Conservation (phyloP, 208 protist species). For the Acanthamoeba divionensis region DNA sequence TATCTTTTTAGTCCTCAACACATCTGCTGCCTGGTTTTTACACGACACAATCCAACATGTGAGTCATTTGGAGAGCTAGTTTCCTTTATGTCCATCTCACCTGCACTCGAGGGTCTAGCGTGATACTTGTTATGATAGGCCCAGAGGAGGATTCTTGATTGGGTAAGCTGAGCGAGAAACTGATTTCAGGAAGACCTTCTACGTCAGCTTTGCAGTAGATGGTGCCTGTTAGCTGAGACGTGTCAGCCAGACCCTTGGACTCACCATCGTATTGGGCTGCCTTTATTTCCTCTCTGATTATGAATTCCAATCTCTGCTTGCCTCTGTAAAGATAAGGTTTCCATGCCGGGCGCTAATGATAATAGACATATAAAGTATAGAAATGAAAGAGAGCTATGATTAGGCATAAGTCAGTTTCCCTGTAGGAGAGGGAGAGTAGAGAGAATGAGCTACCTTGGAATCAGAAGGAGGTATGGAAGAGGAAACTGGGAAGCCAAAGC, state of each 20-base stretch:
- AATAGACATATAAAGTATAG: background rate
- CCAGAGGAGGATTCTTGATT: background rate
- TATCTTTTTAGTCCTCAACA: background rate
- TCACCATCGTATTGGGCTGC: constrained; percentile 32
- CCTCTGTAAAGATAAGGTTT: constrained; percentile 46
- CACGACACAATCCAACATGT: background rate
- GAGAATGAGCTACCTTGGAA: background rate
- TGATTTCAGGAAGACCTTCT: background rate
- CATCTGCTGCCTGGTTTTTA: background rate
- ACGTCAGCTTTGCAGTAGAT: constrained; percentile 40
- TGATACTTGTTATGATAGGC: background rate
- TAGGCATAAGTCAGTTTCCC: background rate
- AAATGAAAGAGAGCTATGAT: background rate
- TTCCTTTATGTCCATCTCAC: too few species aligned
- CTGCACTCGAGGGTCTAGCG: background rate
- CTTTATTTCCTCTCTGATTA: constrained; percentile 34
- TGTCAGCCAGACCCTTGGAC: background rate
- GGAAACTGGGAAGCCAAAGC: background rate
- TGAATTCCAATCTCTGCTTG: constrained; percentile 28
- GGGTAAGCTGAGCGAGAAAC: background rate
- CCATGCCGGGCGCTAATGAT: constrained; percentile 18
- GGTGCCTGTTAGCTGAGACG: constrained; percentile 9
- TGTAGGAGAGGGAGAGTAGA: background rate
- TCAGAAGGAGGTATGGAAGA: background rate
- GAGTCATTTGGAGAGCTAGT: background rate